phyloP scores from a whole-genome alignment of 805 yeast species.

The Metschnikowia kofuensis region DNA sequence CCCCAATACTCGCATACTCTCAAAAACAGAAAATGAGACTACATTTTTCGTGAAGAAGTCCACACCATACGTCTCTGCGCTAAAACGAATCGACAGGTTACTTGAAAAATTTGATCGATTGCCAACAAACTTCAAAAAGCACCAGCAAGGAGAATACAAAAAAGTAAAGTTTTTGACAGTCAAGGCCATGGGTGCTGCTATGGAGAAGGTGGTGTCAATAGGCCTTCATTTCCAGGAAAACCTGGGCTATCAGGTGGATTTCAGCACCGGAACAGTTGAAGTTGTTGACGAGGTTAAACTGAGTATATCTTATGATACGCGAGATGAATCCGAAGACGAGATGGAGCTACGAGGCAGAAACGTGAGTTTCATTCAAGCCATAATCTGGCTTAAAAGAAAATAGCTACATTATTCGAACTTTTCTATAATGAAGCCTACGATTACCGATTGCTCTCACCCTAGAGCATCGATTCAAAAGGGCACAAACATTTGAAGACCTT shows the following conservation, averaged over 20 bases:
- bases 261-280: conserved; percentile 60
- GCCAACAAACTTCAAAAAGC: conserved; percentile 20
- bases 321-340: conserved; percentile 30
- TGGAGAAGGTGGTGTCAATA: conserved; percentile 59
- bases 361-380: conserved; percentile 48
- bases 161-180: conserved; percentile 49
- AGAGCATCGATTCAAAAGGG: too few species aligned
- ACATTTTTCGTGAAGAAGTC: conserved; percentile 56
- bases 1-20: conserved; percentile 43
- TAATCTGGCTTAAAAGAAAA: conserved; percentile 32
- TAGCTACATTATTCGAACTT: not conserved
- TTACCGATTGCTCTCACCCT: too few species aligned
- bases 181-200: conserved; percentile 71
- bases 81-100: conserved; percentile 59
- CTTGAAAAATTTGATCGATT: conserved; percentile 41
- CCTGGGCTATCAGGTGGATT: conserved; percentile 50
- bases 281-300: conserved; percentile 66
- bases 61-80: conserved; percentile 72
- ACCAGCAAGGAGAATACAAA: conserved; percentile 33
- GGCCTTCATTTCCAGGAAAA: conserved; percentile 58
- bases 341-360: conserved; percentile 38
- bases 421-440: too few species aligned
- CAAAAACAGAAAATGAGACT: conserved; percentile 43
- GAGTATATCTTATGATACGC: conserved; percentile 12
- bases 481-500: too few species aligned